phyloP scores from a whole-genome alignment of 2,329 filamentous ascomycete genomes.

The Claviceps pazoutovae region DNA sequence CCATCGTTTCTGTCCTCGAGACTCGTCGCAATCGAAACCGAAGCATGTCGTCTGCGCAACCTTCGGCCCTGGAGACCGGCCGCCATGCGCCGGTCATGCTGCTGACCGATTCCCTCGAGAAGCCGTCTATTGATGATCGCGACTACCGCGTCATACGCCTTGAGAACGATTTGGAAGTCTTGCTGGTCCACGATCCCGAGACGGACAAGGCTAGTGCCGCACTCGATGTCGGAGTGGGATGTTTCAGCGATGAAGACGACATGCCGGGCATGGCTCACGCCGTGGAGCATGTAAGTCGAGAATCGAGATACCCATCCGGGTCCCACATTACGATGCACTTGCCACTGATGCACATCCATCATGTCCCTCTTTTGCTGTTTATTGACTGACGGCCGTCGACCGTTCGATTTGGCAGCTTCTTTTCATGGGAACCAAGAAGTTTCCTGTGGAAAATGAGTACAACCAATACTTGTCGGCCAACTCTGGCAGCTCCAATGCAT shows the following conservation, averaged over 20 bases:
- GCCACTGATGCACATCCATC: not conserved
- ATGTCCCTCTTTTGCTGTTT: not conserved
- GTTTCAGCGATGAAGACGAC: conserved; percentile 80
- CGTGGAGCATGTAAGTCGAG: conserved; percentile 61
- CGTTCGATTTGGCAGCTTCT: conserved; percentile 40
- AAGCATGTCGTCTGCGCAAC: conserved; percentile 18
- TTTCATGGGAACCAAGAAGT: conserved; percentile 99
- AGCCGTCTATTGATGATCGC: conserved; percentile 72
- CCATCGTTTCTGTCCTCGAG: not conserved
- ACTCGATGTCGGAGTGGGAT: conserved; percentile 90
- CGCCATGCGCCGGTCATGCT: conserved; percentile 19
- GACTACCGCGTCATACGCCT: conserved; percentile 78
- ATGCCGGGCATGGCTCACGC: conserved; percentile 94
- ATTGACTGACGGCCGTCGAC: conserved; percentile 6
- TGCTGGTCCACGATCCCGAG: conserved; percentile 84
- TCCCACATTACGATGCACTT: conserved; percentile 3
- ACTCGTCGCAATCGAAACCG: conserved; percentile 2
- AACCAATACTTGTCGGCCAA: conserved; percentile 82
- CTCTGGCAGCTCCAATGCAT: conserved; percentile 88
- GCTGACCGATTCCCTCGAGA: conserved; percentile 62
- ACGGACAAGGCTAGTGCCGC: conserved; percentile 95
- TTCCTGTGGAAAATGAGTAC: conserved; percentile 90
- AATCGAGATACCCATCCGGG: conserved; percentile 2
- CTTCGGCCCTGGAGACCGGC: conserved; percentile 20
- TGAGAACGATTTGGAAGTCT: conserved; percentile 73